These are phyloP conservation scores for Penicillium desertorum DNA, from an alignment of 495 filamentous ascomycete genomes.

Conservation along the genomic window DNA sequence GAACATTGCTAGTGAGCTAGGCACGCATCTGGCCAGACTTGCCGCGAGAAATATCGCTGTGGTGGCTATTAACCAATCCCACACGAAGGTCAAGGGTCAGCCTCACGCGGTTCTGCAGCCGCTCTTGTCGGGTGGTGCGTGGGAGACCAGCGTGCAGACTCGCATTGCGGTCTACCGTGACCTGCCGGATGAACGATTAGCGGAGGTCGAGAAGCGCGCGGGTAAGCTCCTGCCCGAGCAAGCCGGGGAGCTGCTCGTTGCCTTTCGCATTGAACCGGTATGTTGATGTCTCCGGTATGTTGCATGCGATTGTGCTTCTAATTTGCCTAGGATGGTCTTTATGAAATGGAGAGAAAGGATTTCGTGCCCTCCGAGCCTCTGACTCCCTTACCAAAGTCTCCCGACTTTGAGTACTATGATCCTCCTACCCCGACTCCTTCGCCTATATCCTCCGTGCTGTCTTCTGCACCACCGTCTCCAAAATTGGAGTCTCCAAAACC, in stretches of 20 bases:
- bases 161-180: slow-evolving; percentile 72
- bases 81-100: slow-evolving; percentile 62
- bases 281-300: slow-evolving; percentile 7
- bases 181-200: slow-evolving; percentile 41
- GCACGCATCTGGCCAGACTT: slow-evolving; percentile 60
- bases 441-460: slow-evolving; percentile 6
- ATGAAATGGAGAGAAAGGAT: slow-evolving; percentile 15
- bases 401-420: slow-evolving; percentile 16
- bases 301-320: neutral
- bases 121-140: slow-evolving; percentile 61
- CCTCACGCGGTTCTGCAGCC: slow-evolving; percentile 65
- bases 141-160: slow-evolving; percentile 68
- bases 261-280: slow-evolving; percentile 45
- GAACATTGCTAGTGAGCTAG: slow-evolving; percentile 58
- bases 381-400: slow-evolving; percentile 3
- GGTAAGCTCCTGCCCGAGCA: slow-evolving; percentile 36
- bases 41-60: slow-evolving; percentile 69
- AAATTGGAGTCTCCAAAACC: neutral
- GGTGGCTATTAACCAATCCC: slow-evolving; percentile 67
- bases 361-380: neutral
- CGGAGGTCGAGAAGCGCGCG: slow-evolving; percentile 47
- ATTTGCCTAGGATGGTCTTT: slow-evolving; percentile 32
- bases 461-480: neutral
- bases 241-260: slow-evolving; percentile 37
- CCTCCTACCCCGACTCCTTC: slow-evolving; percentile 7